Percentiles rank a stretch among this genome's conserved stretches.
phyloP scores from a whole-genome alignment of 768 basidiomycete genomes.

The Kwoniella dejecticola region DNA sequence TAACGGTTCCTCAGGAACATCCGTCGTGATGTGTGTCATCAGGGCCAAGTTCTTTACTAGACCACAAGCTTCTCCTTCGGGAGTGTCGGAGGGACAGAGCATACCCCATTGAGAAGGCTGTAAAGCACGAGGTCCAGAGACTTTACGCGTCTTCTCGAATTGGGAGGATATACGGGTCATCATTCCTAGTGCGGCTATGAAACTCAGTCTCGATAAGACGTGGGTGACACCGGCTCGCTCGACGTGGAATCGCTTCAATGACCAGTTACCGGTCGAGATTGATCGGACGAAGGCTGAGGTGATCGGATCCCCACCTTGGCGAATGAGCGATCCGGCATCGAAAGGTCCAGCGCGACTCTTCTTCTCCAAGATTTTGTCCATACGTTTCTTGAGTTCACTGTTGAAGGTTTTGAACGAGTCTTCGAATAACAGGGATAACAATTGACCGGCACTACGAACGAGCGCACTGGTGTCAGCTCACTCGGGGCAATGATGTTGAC shows the following conservation, averaged over 20 bases:
- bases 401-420: slow-evolving; percentile 99
- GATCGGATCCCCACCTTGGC: slow-evolving; percentile 93
- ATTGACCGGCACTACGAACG: slow-evolving; percentile 78
- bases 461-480: too few relatives aligned
- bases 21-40: slow-evolving; percentile 99
- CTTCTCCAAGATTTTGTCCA: slow-evolving; percentile 97
- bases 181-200: slow-evolving; percentile 98
- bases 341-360: slow-evolving; percentile 91
- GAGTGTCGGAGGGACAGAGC: slow-evolving; percentile 95
- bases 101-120: slow-evolving; percentile 99
- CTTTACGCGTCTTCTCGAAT: slow-evolving; percentile 98
- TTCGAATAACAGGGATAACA: slow-evolving; percentile 92
- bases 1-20: slow-evolving; percentile 94
- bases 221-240: slow-evolving; percentile 98
- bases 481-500: too few relatives aligned
- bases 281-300: slow-evolving; percentile 94
- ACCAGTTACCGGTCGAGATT: slow-evolving; percentile 99
- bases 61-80: slow-evolving; percentile 99
- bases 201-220: slow-evolving; percentile 89
- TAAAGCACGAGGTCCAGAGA: slow-evolving; percentile 92
- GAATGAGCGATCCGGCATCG: slow-evolving; percentile 85
- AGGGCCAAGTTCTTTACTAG: slow-evolving; percentile 96
- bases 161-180: slow-evolving; percentile 99
- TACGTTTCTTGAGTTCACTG: slow-evolving; percentile 86
- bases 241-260: slow-evolving; percentile 98